phyloP scores from a whole-genome alignment of 2,329 filamentous ascomycete genomes.

The Pyrenochaeta sp. region DNA sequence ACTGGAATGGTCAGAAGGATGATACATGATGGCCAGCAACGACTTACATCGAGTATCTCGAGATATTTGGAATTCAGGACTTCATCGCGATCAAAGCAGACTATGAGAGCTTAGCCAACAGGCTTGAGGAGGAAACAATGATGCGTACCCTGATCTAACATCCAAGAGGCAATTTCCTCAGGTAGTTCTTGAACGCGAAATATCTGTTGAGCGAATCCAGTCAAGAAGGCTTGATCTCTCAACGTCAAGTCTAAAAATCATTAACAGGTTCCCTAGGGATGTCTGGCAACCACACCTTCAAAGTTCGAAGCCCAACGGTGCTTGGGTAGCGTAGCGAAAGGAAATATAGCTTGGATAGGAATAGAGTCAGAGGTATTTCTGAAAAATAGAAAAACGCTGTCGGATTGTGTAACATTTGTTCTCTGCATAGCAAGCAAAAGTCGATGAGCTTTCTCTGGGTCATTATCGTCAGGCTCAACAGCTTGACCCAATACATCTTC shows the following conservation, averaged over 20 bases:
- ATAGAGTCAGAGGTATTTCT: conserved; percentile 14
- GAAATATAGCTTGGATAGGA: background rate
- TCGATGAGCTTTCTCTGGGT: conserved; percentile 69
- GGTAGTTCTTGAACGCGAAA: conserved; percentile 50
- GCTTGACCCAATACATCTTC: conserved; percentile 38
- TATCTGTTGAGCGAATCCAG: conserved; percentile 53
- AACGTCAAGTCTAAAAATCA: conserved; percentile 20
- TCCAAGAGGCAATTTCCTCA: conserved; percentile 52
- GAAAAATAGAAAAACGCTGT: conserved; percentile 67
- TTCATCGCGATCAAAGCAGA: conserved; percentile 41
- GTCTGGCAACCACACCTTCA: conserved; percentile 27
- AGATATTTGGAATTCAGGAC: conserved; percentile 49
- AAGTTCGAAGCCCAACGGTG: conserved; percentile 46
- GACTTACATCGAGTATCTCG: conserved; percentile 37
- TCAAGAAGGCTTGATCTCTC: conserved; percentile 52
- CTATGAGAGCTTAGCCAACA: conserved; percentile 28
- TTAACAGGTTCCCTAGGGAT: conserved; percentile 13
- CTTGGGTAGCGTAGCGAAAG: conserved; percentile 34
- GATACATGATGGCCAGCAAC: background rate
- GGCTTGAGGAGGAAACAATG: background rate
- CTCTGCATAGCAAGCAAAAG: conserved; percentile 66
- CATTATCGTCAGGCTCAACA: conserved; percentile 74
- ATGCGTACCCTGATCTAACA: conserved; percentile 48
- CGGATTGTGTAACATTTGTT: conserved; percentile 65
- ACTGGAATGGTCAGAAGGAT: conserved; percentile 18